These are phyloP conservation scores for Heliosperma pusillum DNA, from an alignment of 148 eudicot species.

Conservation along the genomic window DNA sequence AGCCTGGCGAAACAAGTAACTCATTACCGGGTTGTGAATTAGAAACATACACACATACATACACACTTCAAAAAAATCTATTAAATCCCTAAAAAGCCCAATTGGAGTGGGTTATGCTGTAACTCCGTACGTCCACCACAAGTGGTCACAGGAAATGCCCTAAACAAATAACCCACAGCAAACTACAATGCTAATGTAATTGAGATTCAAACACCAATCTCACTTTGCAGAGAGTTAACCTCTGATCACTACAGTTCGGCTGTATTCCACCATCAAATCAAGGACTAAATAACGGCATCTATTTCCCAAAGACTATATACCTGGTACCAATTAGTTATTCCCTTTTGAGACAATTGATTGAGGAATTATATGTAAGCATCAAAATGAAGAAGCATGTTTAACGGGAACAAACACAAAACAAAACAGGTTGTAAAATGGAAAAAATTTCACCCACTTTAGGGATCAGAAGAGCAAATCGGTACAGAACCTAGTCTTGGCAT, in stretches of 20 bases:
- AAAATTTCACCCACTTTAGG: background rate
- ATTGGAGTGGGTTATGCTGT: background rate
- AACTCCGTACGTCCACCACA: background rate
- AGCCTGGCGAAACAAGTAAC: constrained; percentile 47
- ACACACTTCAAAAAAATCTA: background rate
- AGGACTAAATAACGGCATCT: constrained; percentile 4
- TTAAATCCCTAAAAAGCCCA: background rate
- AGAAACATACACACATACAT: background rate
- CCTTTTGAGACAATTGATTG: background rate
- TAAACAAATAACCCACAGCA: background rate
- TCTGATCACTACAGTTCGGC: background rate
- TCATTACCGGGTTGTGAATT: background rate
- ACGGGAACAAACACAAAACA: background rate
- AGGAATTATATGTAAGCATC: background rate
- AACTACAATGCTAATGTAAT: background rate
- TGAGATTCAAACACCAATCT: background rate
- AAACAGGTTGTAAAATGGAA: background rate
- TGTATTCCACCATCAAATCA: background rate
- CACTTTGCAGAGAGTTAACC: background rate
- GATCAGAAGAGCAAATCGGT: background rate
- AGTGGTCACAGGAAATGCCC: background rate
- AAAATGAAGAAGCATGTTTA: background rate
- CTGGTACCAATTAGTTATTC: background rate
- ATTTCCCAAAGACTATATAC: background rate
- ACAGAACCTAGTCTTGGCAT: background rate